Percentiles rank a stretch among this genome's conserved stretches.
phyloP scores from a whole-genome alignment of 768 basidiomycete genomes.

The Ephemerocybe angulata region DNA sequence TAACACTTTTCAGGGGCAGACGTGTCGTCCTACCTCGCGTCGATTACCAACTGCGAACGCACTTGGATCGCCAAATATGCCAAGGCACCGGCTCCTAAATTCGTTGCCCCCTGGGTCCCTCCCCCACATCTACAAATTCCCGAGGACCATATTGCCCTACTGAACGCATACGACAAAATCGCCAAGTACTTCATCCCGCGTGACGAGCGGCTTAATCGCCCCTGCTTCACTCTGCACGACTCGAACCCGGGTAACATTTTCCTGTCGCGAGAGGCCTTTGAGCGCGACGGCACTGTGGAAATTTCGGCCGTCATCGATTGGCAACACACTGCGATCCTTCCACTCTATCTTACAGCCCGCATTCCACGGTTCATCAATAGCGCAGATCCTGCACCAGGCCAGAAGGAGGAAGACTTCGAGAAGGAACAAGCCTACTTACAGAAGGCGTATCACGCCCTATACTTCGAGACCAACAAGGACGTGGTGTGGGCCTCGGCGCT shows the following conservation, averaged over 20 bases:
- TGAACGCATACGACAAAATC: constrained; percentile 5
- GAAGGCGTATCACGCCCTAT: constrained; percentile 11
- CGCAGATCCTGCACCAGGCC: constrained; percentile 7
- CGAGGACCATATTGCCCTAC: constrained; percentile 9
- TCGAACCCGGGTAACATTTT: constrained; percentile 10
- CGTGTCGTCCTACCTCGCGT: constrained; percentile 10
- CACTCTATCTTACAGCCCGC: constrained; percentile 8
- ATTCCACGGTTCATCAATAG: constrained; percentile 9
- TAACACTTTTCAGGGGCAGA: constrained; percentile 11
- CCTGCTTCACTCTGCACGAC: constrained; percentile 5
- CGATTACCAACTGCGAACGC: constrained; percentile 11
- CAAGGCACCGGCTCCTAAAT: constrained; percentile 5
- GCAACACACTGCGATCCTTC: constrained; percentile 8
- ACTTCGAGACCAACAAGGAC: constrained; percentile 10
- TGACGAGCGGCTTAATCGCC: constrained; percentile 1
- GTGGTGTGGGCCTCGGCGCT: constrained; percentile 12
- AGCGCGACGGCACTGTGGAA: constrained; percentile 2
- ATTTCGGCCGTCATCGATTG: constrained; percentile 1
- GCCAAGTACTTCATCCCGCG: constrained; percentile 6
- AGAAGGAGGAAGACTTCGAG: constrained; percentile 10
- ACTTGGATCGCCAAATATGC: constrained; percentile 9
- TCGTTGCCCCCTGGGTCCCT: constrained; percentile 8
- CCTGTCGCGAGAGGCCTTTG: constrained; percentile 4
- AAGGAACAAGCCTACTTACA: constrained; percentile 10
- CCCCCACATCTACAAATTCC: constrained; percentile 8